Evolutionary conservation across 2,329 filamentous ascomycete species (phyloP).

Genomic region (Sporothrix variecibatus): DNA sequence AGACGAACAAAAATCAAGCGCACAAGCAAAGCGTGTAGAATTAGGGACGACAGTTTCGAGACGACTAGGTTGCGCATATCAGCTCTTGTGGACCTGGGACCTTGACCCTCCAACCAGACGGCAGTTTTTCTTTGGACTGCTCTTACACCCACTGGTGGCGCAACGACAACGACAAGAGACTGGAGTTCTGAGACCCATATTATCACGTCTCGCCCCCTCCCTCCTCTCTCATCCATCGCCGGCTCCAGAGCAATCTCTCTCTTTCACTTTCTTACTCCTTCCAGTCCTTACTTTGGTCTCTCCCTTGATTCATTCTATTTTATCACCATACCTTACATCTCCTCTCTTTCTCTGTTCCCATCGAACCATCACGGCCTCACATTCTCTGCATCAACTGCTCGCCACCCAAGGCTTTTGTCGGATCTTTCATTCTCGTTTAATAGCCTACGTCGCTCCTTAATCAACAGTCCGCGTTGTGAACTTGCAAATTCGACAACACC

Average conservation of each 20-base stretch:
- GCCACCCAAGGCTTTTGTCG: background rate
- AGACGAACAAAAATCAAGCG: background rate
- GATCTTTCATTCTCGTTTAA: background rate
- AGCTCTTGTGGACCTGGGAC: background rate
- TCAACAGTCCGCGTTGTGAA: background rate
- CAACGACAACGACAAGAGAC: conserved; percentile 1
- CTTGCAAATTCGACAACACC: background rate
- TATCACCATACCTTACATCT: background rate
- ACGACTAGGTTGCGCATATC: conserved; percentile 13
- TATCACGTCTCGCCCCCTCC: conserved; percentile 21
- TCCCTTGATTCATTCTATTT: background rate
- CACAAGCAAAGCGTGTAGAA: conserved; percentile 4
- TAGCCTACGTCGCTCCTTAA: background rate
- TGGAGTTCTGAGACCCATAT: conserved; percentile 18
- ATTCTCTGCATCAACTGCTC: background rate
- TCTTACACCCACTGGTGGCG: conserved; percentile 20
- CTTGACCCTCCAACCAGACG: background rate
- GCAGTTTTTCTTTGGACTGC: background rate
- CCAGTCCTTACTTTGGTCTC: background rate
- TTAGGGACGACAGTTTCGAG: background rate
- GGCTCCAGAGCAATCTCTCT: conserved; percentile 15
- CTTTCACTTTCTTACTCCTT: background rate
- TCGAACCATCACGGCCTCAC: background rate
- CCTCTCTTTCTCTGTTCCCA: background rate
- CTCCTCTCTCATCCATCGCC: background rate